A percentile compares a stretch with the other conserved stretches of the same genome.
These are phyloP conservation scores for Arabidopsis hybrid DNA, from an alignment of 441 rosid genomes.

Conservation along the genomic window DNA sequence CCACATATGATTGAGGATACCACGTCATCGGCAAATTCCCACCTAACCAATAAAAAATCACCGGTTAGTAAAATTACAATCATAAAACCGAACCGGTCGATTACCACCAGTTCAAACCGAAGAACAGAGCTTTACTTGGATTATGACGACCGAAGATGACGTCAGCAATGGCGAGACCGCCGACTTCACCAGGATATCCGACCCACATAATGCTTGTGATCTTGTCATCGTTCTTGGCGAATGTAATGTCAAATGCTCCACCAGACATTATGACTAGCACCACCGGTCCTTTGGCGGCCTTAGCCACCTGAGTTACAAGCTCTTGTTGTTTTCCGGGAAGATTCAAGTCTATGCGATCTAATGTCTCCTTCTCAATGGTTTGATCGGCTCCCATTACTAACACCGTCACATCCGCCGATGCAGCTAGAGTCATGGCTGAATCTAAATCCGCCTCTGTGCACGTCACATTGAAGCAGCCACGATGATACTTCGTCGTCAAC, in stretches of 20 bases:
- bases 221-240: constrained; percentile 66
- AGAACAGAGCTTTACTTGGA: constrained; percentile 61
- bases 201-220: constrained; percentile 86
- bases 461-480: constrained; percentile 42
- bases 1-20: constrained; percentile 85
- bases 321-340: constrained; percentile 85
- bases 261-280: constrained; percentile 87
- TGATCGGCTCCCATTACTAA: constrained; percentile 10
- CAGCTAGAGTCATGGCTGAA: constrained; percentile 9
- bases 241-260: constrained; percentile 77
- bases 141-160: constrained; percentile 71
- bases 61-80: constrained; percentile 23
- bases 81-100: neutral
- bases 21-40: constrained; percentile 95
- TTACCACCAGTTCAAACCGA: neutral
- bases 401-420: constrained; percentile 25
- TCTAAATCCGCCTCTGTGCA: constrained; percentile 35
- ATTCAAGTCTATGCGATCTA: constrained; percentile 58
- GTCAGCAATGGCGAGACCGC: constrained; percentile 90
- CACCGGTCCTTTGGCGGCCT: constrained; percentile 76
- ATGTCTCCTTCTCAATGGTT: constrained; percentile 50
- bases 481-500: no score
- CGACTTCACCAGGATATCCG: constrained; percentile 90
- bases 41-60: constrained; percentile 47
- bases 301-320: constrained; percentile 69